A percentile compares a stretch with the other conserved stretches of the same genome.
phyloP scores from a whole-genome alignment of 441 rosid species.

The Flueggea neowawraea region DNA sequence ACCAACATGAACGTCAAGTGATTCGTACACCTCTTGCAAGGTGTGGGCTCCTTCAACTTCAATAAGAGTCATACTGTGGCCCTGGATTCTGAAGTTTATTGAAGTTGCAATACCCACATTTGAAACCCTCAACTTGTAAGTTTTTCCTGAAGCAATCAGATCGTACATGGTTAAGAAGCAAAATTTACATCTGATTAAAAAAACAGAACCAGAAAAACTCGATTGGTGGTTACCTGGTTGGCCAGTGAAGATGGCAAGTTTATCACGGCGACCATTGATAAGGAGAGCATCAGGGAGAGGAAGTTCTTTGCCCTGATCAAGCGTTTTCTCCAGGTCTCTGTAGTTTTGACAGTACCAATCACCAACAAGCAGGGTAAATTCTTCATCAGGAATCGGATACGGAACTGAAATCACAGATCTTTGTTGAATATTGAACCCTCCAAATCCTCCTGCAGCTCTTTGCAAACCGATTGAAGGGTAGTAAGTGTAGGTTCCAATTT shows the following conservation, averaged over 20 bases:
- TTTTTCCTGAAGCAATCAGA: slow-evolving; percentile 32
- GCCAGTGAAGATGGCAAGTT: slow-evolving; percentile 36
- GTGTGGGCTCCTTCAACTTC: slow-evolving; percentile 87
- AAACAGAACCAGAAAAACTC: no score
- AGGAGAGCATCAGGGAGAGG: slow-evolving; percentile 69
- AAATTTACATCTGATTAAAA: no score
- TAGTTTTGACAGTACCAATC: slow-evolving; percentile 53
- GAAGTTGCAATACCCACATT: slow-evolving; percentile 69
- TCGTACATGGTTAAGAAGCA: no score
- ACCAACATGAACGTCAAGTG: slow-evolving; percentile 74
- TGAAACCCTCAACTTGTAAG: slow-evolving; percentile 61
- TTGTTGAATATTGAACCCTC: slow-evolving; percentile 45
- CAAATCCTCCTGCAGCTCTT: slow-evolving; percentile 72
- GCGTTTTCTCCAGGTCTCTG: slow-evolving; percentile 21
- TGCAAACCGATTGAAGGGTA: slow-evolving; percentile 68
- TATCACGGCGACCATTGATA: slow-evolving; percentile 44
- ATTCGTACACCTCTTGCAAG: slow-evolving; percentile 53
- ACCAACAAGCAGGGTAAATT: slow-evolving; percentile 48
- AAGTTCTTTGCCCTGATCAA: slow-evolving; percentile 47
- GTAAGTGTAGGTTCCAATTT: slow-evolving; percentile 62
- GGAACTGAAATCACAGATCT: slow-evolving; percentile 64
- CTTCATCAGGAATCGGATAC: slow-evolving; percentile 49
- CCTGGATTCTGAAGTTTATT: slow-evolving; percentile 82
- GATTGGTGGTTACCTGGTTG: slow-evolving; percentile 38
- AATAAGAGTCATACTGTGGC: slow-evolving; percentile 58